A percentile compares a stretch with the other conserved stretches of the same genome.
phyloP scores from a whole-genome alignment of 345 rosid genomes.

The Syzygium jambos region DNA sequence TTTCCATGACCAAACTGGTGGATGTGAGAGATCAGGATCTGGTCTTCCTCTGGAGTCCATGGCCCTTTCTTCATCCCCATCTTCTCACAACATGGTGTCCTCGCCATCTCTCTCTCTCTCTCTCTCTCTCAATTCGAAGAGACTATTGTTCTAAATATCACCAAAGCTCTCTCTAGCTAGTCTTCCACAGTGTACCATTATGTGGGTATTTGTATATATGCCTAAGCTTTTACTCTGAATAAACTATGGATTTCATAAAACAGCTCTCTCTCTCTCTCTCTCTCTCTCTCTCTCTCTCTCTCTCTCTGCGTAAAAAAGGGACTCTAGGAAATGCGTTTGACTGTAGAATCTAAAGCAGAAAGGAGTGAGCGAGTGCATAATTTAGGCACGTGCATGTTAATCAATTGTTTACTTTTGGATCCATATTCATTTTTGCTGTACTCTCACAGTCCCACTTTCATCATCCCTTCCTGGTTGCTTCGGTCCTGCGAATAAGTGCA shows the following conservation, averaged over 20 bases:
- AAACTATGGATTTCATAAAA: background rate
- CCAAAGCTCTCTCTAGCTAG: background rate
- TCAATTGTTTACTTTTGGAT: background rate
- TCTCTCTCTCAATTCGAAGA: background rate
- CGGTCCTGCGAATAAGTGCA: background rate
- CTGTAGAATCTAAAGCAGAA: background rate
- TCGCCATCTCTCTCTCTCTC: constrained; percentile 7
- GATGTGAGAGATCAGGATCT: constrained; percentile 18
- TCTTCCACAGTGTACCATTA: background rate
- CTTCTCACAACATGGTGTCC: constrained; percentile 30
- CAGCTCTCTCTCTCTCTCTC: background rate
- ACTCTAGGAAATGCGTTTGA: background rate
- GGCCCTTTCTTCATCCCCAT: constrained; percentile 43
- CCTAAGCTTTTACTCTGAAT: background rate
- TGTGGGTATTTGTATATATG: background rate
- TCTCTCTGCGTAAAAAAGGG: background rate
- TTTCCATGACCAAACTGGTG: constrained; percentile 26
- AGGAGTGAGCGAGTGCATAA: background rate
- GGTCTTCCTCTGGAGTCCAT: constrained; percentile 45
- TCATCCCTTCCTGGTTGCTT: background rate
- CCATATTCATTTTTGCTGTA: background rate
- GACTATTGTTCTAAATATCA: background rate
- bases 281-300: background rate
- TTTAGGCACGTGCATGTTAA: background rate
- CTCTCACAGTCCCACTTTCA: background rate